phyloP scores from a whole-genome alignment of 106 monocot genomes.

The Acanthochlamys bracteata region DNA sequence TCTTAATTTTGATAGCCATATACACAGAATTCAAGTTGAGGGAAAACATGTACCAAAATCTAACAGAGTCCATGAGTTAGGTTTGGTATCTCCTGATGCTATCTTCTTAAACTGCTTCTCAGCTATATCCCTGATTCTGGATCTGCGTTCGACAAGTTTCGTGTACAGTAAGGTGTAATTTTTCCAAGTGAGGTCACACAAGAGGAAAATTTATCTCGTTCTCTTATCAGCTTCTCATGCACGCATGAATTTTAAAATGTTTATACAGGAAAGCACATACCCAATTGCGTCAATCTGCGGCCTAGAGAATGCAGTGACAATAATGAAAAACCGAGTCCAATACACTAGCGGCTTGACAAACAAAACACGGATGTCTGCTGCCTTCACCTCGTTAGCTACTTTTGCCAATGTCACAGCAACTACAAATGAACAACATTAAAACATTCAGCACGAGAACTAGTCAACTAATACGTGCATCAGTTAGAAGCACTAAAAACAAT shows the following conservation, averaged over 20 bases:
- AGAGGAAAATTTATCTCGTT: too few species aligned
- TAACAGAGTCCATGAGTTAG: constrained; percentile 93
- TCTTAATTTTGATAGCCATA: too few species aligned
- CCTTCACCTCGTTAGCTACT: constrained; percentile 91
- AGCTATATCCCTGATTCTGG: constrained; percentile 77
- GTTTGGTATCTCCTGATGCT: constrained; percentile 72
- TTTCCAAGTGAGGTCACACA: not conserved
- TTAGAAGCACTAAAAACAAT: not conserved
- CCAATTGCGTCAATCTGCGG: constrained; percentile 96
- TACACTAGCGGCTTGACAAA: constrained; percentile 98
- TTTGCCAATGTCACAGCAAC: constrained; percentile 91
- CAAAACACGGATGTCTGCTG: constrained; percentile 95
- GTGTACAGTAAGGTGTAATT: not conserved
- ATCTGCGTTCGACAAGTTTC: constrained; percentile 30
- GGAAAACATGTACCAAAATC: constrained; percentile 62
- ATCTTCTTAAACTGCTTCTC: constrained; percentile 73
- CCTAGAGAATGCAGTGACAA: constrained; percentile 86
- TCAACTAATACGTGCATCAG: not conserved
- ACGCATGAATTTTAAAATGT: too few species aligned
- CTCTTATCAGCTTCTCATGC: too few species aligned
- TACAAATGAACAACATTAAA: constrained; percentile 20
- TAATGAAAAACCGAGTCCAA: constrained; percentile 98
- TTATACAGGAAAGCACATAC: constrained; percentile 29
- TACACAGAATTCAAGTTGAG: not conserved
- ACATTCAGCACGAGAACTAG: not conserved